These are phyloP conservation scores for Lagenidium sp. DNA, from an alignment of 352 stramenopile species.

Conservation along the genomic window DNA sequence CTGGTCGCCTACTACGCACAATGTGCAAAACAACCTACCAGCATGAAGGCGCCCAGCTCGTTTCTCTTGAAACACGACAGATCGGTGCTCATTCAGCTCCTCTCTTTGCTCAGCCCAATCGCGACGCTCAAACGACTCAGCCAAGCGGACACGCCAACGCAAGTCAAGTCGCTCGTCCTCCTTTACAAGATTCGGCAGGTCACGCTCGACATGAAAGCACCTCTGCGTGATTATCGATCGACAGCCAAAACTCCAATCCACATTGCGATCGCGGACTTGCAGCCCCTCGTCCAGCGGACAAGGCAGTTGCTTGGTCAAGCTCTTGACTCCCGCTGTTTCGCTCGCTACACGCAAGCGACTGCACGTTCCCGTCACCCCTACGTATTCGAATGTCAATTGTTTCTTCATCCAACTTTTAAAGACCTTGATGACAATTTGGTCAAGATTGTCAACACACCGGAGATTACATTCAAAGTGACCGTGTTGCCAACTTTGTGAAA, in stretches of 20 bases:
- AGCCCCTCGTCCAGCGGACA: not conserved
- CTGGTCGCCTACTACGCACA: not conserved
- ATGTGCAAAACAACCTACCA: not conserved
- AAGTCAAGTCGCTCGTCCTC: slow-evolving; percentile 1
- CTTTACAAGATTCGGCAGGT: slow-evolving; percentile 2
- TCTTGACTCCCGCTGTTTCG: not conserved
- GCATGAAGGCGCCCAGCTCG: not conserved
- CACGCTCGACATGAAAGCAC: not conserved
- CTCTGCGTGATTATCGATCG: slow-evolving; percentile 1
- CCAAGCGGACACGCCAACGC: not conserved
- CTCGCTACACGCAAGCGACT: slow-evolving; percentile 1
- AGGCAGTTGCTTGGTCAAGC: not conserved
- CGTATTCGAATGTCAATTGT: slow-evolving; percentile 4
- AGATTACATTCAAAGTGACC: too few species aligned
- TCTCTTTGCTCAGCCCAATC: not conserved
- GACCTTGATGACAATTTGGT: slow-evolving; percentile 3
- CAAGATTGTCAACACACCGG: slow-evolving; percentile 2
- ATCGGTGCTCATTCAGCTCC: not conserved
- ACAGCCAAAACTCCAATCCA: not conserved
- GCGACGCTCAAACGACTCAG: not conserved
- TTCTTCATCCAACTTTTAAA: slow-evolving; percentile 5
- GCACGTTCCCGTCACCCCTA: not conserved
- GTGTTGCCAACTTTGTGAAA: not conserved
- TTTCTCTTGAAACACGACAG: not conserved
- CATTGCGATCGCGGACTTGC: not conserved